Evolutionary conservation across 2,329 filamentous ascomycete genomes (phyloP).

Genomic region (Colletotrichum limetticola): DNA sequence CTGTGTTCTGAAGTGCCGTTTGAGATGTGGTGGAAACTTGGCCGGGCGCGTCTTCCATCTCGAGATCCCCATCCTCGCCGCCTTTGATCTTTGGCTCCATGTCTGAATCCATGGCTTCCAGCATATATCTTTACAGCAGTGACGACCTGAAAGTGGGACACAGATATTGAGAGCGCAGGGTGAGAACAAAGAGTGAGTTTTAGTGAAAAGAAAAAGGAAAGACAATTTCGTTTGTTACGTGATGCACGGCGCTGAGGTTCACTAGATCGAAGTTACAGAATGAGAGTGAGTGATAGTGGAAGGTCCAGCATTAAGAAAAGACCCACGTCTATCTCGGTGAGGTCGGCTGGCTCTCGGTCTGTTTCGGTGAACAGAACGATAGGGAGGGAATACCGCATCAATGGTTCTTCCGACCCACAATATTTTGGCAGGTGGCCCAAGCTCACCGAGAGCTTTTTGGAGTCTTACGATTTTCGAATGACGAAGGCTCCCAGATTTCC

Average conservation of each 20-base stretch:
- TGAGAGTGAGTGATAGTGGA: neutral
- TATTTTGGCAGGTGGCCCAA: neutral
- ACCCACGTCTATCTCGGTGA: conserved; percentile 20
- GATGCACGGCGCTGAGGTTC: neutral
- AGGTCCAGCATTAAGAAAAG: conserved; percentile 1
- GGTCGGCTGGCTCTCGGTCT: neutral
- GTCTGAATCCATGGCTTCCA: conserved; percentile 20
- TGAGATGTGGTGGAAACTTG: neutral
- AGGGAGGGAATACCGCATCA: neutral
- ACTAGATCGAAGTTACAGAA: neutral
- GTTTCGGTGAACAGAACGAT: neutral
- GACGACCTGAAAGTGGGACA: neutral
- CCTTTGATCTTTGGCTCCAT: conserved; percentile 20
- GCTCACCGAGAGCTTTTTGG: conserved; percentile 24
- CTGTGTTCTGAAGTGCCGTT: neutral
- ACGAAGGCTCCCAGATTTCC: neutral
- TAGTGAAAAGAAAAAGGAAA: neutral
- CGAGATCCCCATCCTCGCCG: conserved; percentile 18
- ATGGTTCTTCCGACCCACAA: conserved; percentile 17
- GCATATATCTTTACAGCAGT: neutral
- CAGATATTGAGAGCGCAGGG: neutral
- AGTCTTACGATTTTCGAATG: conserved; percentile 27
- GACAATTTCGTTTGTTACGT: neutral
- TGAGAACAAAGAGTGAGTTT: neutral
- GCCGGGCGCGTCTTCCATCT: conserved; percentile 26